Evolutionary conservation across 257 asterid species (phyloP).

Genomic region (Primulina huaijiensis): DNA sequence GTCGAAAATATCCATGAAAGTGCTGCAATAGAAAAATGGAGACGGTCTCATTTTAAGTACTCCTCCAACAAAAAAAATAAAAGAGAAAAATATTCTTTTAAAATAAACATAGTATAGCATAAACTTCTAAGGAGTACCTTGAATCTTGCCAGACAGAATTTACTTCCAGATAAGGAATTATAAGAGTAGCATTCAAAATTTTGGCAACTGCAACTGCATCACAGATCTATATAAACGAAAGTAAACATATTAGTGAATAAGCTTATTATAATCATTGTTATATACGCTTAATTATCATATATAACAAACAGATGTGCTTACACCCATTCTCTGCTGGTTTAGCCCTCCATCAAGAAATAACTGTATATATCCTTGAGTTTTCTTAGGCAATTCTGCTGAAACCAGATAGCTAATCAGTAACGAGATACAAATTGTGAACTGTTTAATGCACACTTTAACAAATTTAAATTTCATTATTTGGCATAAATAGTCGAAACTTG

Average conservation of each 20-base stretch:
- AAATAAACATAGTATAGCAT: slow-evolving; percentile 3
- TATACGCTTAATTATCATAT: not conserved
- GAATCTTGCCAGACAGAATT: slow-evolving; percentile 98
- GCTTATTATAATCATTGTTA: not conserved
- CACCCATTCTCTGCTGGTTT: slow-evolving; percentile 98
- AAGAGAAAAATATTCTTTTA: slow-evolving; percentile 6
- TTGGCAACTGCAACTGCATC: slow-evolving; percentile 99
- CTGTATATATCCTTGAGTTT: slow-evolving; percentile 78
- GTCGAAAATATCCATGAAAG: slow-evolving; percentile 87
- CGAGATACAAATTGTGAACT: not conserved
- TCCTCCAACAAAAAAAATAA: slow-evolving; percentile 14
- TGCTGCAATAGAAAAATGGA: slow-evolving; percentile 41
- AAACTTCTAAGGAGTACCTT: slow-evolving; percentile 47
- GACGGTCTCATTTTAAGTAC: slow-evolving; percentile 13
- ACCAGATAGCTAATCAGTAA: slow-evolving; percentile 8
- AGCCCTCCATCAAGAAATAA: slow-evolving; percentile 96
- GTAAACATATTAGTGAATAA: slow-evolving; percentile 20
- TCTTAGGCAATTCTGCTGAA: slow-evolving; percentile 58
- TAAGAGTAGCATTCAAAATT: slow-evolving; percentile 91
- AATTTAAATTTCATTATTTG: slow-evolving; percentile 3
- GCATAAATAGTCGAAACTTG: not conserved
- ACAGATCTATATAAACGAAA: slow-evolving; percentile 55
- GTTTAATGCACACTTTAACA: not conserved
- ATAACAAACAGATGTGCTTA: slow-evolving; percentile 31
- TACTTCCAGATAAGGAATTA: slow-evolving; percentile 87